phyloP scores from a whole-genome alignment of 2,329 filamentous ascomycete species.

The Botryotinia narcissicola region DNA sequence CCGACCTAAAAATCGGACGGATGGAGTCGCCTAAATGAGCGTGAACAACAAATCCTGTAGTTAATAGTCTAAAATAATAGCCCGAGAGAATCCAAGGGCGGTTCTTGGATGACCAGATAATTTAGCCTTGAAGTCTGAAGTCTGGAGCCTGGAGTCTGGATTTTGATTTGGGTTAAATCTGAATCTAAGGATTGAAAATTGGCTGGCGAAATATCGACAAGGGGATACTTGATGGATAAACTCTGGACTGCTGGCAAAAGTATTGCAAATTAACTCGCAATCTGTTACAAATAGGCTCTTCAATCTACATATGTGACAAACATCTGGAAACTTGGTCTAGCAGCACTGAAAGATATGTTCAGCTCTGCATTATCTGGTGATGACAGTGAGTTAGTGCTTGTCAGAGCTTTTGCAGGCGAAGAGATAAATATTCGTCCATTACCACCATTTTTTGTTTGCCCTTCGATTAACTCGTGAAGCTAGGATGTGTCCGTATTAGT shows the following conservation, averaged over 20 bases:
- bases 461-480: background rate
- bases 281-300: background rate
- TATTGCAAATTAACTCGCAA: background rate
- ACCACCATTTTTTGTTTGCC: background rate
- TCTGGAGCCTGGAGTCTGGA: background rate
- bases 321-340: background rate
- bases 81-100: background rate
- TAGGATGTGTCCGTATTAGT: rapidly evolving
- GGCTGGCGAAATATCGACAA: background rate
- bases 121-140: background rate
- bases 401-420: background rate
- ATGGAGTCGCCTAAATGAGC: background rate
- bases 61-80: background rate
- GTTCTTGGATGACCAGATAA: background rate
- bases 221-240: background rate
- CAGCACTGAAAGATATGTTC: background rate
- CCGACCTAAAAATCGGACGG: too few relatives aligned
- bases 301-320: background rate
- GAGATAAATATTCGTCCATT: background rate
- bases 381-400: background rate
- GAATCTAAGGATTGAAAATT: background rate
- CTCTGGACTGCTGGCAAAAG: background rate
- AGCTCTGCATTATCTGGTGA: background rate
- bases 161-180: background rate
- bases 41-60: background rate